phyloP scores from a whole-genome alignment of 2,329 filamentous ascomycete genomes.

The Alternaria alternata region DNA sequence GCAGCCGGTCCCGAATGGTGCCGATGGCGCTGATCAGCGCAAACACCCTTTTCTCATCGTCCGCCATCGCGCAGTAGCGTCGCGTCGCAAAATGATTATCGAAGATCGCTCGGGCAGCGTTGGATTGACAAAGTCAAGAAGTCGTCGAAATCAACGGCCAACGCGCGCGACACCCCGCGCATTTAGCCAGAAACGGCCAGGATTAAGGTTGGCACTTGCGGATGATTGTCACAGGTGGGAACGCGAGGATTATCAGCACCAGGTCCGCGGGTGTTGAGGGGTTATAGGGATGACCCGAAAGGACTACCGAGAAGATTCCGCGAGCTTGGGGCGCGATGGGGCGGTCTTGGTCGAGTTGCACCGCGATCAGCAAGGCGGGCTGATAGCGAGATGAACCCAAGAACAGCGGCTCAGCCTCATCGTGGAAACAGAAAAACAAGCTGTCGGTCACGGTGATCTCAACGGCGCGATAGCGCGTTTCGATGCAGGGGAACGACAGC shows the following conservation, averaged over 20 bases:
- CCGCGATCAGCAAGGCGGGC: conserved; percentile 6
- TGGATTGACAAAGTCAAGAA: conserved; percentile 7
- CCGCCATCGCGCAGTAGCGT: conserved; percentile 23
- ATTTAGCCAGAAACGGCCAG: conserved; percentile 4
- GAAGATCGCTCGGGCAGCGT: conserved; percentile 7
- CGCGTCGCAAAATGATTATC: conserved; percentile 28
- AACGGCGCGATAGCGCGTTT: conserved; percentile 8
- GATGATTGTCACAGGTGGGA: conserved; percentile 10
- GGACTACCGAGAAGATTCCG: conserved; percentile 10
- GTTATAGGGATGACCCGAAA: conserved; percentile 11
- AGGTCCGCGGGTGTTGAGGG: conserved; percentile 9
- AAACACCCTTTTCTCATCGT: conserved; percentile 41
- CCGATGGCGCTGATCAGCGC: conserved; percentile 40
- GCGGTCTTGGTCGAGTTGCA: background rate
- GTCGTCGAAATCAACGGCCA: conserved; percentile 8
- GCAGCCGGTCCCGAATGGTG: conserved; percentile 42
- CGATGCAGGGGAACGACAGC: conserved; percentile 10
- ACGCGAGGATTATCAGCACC: conserved; percentile 7
- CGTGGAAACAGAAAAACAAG: background rate
- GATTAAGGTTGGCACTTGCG: conserved; percentile 22
- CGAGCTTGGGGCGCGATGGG: conserved; percentile 5
- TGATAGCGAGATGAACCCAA: background rate
- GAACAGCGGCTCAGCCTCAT: background rate
- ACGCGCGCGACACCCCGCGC: conserved; percentile 9
- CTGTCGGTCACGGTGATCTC: background rate